A percentile compares a stretch with the other conserved stretches of the same genome.
Conservation (phyloP, 1,284 basidiomycete genomes). For the Austropuccinia psidii region DNA sequence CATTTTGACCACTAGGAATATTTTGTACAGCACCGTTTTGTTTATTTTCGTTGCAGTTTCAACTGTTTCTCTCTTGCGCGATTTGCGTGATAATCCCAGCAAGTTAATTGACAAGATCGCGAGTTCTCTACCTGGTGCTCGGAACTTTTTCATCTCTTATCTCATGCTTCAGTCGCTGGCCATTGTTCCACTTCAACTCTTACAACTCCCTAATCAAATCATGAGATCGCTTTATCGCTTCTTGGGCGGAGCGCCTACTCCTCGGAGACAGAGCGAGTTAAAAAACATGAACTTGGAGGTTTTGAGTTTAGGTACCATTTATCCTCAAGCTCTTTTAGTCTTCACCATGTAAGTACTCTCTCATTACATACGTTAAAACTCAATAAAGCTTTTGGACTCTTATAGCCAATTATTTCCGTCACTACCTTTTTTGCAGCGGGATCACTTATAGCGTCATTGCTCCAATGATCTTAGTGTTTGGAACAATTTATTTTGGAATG, state of each 20-base stretch:
- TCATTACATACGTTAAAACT: too few relatives aligned
- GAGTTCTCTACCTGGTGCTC: slow-evolving; percentile 45
- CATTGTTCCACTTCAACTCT: slow-evolving; percentile 45
- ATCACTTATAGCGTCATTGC: slow-evolving; percentile 47
- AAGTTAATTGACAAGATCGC: slow-evolving; percentile 46
- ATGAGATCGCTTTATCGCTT: slow-evolving; percentile 34
- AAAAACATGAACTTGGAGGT: slow-evolving; percentile 43
- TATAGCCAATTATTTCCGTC: background rate
- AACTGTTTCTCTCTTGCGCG: slow-evolving; percentile 46
- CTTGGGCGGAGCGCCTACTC: slow-evolving; percentile 41
- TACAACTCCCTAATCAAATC: slow-evolving; percentile 44
- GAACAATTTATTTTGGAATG: slow-evolving; percentile 45
- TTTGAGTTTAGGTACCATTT: slow-evolving; percentile 45
- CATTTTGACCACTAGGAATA: background rate
- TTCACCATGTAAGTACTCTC: slow-evolving; percentile 42
- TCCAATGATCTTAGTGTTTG: slow-evolving; percentile 46
- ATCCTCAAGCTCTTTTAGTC: slow-evolving; percentile 47
- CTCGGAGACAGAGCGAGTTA: slow-evolving; percentile 43
- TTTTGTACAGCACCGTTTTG: slow-evolving; percentile 18
- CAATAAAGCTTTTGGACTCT: background rate
- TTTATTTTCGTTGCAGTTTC: slow-evolving; percentile 46
- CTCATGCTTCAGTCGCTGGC: slow-evolving; percentile 46
- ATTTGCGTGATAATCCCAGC: slow-evolving; percentile 46
- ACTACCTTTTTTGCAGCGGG: slow-evolving; percentile 30
- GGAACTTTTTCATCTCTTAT: slow-evolving; percentile 47